Evolutionary conservation across 2,329 filamentous ascomycete species (phyloP), one percentile per base, ranked within the genome.

Genomic region (Thermomyces lanuginosus): DNA sequence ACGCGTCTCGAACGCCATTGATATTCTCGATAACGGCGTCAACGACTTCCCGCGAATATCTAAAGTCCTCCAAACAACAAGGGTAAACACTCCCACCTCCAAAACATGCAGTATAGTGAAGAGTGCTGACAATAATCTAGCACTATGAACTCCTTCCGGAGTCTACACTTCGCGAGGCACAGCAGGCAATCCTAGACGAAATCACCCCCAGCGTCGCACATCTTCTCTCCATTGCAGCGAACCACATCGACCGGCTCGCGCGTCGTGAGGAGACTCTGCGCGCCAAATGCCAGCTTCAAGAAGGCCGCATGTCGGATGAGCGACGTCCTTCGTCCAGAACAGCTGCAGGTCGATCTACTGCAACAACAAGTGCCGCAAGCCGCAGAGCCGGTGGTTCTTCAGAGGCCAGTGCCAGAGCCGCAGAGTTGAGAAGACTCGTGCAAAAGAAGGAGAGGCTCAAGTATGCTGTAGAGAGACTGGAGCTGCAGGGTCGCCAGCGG

Each of bases 91-190:
- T 16, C 18, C 10, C 14, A 14, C 16, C 14, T 6, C 9, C 3
- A 21, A 14, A 8, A 6, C 11, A 19, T 3, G 16, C 4, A 13
- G 8, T 27, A 4, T 6, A 11, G n/a, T 4, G 15, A 21, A 11
- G 6, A 21, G 21, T 10, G 15, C 15, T 19, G 7, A 21, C 9
- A 27, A 9, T 9, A 21, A 15, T 23, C 30, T 41, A 91, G 76
- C 84, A 92, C 58, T 93, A 92, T 55, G 84, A 93, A 51, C 72
- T 92, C 21, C 79, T 92, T 40, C 80, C 83, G 9, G 81, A 92
- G 48, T 71, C 77, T 8, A 79, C 79, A 27, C 70, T 93, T 22
- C 73, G 75, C 34, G 68, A 76, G 36, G 84, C 84, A 16, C 84
- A 93, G 53, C 65, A 79, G 38, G 75, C 81, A 4, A 70, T 93